Conservation (phyloP, 306 rosid species). For the Leucaena leucocephala region DNA sequence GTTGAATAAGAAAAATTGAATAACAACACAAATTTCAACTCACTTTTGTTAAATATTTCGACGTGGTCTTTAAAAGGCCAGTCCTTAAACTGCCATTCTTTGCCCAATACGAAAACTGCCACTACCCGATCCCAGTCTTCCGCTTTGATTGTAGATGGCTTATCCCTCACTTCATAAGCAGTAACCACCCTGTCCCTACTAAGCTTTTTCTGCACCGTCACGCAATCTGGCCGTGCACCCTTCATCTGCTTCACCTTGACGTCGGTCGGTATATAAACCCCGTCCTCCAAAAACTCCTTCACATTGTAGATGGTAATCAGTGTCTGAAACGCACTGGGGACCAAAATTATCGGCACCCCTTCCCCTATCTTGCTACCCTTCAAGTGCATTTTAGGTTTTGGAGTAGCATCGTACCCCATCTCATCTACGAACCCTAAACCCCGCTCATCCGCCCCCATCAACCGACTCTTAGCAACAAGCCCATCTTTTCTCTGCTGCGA, state of each 20-base stretch:
- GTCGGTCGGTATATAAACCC: slow-evolving; percentile 84
- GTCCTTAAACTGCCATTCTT: slow-evolving; percentile 84
- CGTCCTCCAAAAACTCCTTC: slow-evolving; percentile 95
- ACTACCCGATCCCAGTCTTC: slow-evolving; percentile 99
- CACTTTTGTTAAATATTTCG: slow-evolving; percentile 54
- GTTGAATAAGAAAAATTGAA: neutral
- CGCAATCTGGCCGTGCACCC: slow-evolving; percentile 87
- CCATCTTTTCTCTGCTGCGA: slow-evolving; percentile 97
- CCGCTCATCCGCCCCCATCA: slow-evolving; percentile 78
- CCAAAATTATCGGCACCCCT: slow-evolving; percentile 91
- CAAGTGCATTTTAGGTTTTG: slow-evolving; percentile 81
- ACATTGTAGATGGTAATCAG: slow-evolving; percentile 86
- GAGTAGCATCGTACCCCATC: slow-evolving; percentile 59
- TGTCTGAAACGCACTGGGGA: slow-evolving; percentile 93
- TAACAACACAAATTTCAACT: slow-evolving; percentile 8
- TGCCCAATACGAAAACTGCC: slow-evolving; percentile 92
- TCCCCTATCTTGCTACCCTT: slow-evolving; percentile 88
- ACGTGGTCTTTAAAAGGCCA: slow-evolving; percentile 55
- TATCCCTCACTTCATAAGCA: slow-evolving; percentile 97
- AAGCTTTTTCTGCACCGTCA: slow-evolving; percentile 97
- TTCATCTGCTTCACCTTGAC: slow-evolving; percentile 95
- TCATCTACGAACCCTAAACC: slow-evolving; percentile 78
- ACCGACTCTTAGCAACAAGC: slow-evolving; percentile 83
- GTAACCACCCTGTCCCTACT: slow-evolving; percentile 95
- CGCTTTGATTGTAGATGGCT: slow-evolving; percentile 77